A percentile compares a stretch with the other conserved stretches of the same genome.
phyloP scores from a whole-genome alignment of 495 filamentous ascomycete genomes.

The Neurospora sublineolata region DNA sequence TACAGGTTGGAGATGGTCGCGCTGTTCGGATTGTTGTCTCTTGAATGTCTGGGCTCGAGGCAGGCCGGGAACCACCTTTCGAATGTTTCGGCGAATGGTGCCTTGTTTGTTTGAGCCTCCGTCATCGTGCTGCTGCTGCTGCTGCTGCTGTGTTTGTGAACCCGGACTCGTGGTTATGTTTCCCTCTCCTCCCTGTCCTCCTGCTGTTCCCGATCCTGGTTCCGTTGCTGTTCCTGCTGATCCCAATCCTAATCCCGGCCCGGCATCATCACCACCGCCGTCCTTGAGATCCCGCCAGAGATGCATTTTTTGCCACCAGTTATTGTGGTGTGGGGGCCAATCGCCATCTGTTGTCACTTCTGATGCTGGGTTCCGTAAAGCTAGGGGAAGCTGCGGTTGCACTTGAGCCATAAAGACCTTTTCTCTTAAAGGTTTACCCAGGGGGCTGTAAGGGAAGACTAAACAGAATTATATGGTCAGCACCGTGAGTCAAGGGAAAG shows the following conservation, averaged over 20 bases:
- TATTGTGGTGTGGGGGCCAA: neutral
- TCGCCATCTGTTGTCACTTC: neutral
- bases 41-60: constrained; percentile 67
- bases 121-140: constrained; percentile 10
- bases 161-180: neutral
- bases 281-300: neutral
- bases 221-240: neutral
- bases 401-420: neutral
- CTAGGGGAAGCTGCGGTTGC: neutral
- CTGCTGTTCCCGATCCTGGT: neutral
- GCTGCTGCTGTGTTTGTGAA: neutral
- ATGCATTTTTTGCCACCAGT: constrained; percentile 1
- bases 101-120: constrained; percentile 4
- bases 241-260: neutral
- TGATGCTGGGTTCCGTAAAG: neutral
- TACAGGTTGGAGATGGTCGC: constrained; percentile 57
- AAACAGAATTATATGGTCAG: neutral
- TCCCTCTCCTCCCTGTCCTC: neutral
- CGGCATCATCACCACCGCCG: neutral
- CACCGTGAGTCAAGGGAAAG: neutral
- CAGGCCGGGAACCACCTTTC: constrained; percentile 67
- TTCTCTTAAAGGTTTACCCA: neutral
- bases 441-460: neutral
- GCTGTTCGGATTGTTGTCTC: constrained; percentile 67
- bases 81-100: constrained; percentile 41